These are phyloP conservation scores for Melampsora larici-populina DNA, from an alignment of 1,284 basidiomycete species.

Conservation along the genomic window DNA sequence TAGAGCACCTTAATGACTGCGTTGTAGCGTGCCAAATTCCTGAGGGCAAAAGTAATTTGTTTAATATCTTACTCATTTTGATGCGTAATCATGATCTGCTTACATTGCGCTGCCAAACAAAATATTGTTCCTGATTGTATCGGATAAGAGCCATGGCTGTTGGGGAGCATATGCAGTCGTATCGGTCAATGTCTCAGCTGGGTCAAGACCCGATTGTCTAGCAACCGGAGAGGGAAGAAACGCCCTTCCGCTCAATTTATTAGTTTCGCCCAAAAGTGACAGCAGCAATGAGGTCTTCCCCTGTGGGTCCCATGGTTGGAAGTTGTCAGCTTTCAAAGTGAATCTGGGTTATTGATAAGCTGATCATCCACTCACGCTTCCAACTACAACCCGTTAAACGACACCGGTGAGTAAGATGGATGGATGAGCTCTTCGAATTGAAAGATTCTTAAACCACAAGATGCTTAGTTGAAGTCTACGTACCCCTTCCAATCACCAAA, in stretches of 20 bases:
- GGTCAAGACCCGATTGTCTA: slow-evolving; percentile 53
- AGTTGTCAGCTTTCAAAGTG: slow-evolving; percentile 49
- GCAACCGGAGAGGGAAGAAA: slow-evolving; percentile 59
- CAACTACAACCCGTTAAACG: neutral
- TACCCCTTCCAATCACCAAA: slow-evolving; percentile 53
- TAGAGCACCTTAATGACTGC: slow-evolving; percentile 16
- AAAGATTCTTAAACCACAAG: neutral
- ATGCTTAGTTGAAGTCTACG: neutral
- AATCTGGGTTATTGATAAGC: neutral
- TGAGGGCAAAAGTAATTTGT: neutral
- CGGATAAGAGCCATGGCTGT: slow-evolving; percentile 73
- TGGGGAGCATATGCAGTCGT: slow-evolving; percentile 83
- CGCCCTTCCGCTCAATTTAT: slow-evolving; percentile 57
- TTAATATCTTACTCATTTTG: neutral
- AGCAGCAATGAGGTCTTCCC: slow-evolving; percentile 59
- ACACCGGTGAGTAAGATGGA: neutral
- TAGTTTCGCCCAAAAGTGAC: slow-evolving; percentile 63
- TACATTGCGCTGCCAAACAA: slow-evolving; percentile 65
- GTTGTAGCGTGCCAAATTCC: slow-evolving; percentile 17
- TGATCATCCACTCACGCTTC: neutral
- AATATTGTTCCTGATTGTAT: slow-evolving; percentile 75
- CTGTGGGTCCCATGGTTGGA: slow-evolving; percentile 51
- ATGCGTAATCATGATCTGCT: neutral
- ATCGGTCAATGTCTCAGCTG: slow-evolving; percentile 64
- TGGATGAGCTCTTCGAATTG: neutral